Evolutionary conservation across 2,329 filamentous ascomycete species (phyloP), one percentile per base, ranked within the genome.

Genomic region (Aspergillus piperis): DNA sequence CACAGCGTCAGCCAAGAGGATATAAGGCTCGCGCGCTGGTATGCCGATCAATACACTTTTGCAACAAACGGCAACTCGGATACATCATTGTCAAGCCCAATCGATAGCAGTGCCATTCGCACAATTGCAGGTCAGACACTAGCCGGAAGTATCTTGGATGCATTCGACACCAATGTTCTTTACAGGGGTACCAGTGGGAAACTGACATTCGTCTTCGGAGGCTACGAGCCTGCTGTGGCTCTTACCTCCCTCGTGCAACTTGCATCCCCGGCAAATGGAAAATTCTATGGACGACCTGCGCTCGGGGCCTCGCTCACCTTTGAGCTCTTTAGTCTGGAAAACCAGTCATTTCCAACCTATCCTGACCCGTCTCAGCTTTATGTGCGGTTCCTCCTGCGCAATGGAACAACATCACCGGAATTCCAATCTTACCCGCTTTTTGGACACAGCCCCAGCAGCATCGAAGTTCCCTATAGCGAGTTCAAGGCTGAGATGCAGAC

Each of bases 331-430:
- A 81, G 78, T 59, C 70, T 76, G 48, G 72, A 74, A 11, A 67
- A 65, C 38, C 72, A 75, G 49, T 59, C 64, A 25, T 66, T 69
- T 21, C 67, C 68, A 0, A 63, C 68, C 39, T 83, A 81, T 57
- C 80, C 81, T 0, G 66, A 68, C 0, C 69, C 74, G 3, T 70
- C 70, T 30, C 76, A 86, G 21, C 77, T 88, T 42, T 84, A 75
- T 71, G 81, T 87, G 30, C 80, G 83, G 19, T 85, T 87, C 69
- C 75, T 81, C 59, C 82, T 84, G 72, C 83, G 82, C 65, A 87
- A 88, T 65, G 83, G 83, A 52, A 84, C 84, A 0, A 73, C 76
- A 23, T 50, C 71, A 21, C 67, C 71, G n/a, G 50, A 62, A 8
- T 71, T 73, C 36, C 68, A 70, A 30, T 65, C 77, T 0, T 85